phyloP scores from a whole-genome alignment of 495 filamentous ascomycete species.

The Parachaetomium inaequale region DNA sequence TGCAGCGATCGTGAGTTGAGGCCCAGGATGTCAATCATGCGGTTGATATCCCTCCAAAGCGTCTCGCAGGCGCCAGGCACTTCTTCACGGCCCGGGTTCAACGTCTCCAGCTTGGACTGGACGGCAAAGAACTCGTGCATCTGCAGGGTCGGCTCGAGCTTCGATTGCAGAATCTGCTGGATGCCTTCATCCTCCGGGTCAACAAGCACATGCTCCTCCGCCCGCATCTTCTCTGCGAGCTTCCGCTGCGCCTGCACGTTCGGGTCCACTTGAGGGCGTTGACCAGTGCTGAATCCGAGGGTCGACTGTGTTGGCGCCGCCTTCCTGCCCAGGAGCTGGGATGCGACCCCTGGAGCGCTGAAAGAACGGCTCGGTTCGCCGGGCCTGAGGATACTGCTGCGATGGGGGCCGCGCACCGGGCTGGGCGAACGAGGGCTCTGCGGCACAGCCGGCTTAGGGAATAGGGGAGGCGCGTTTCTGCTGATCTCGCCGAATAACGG shows the following conservation, averaged over 20 bases:
- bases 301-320: conserved; percentile 21
- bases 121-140: conserved; percentile 56
- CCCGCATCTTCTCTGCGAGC: conserved; percentile 44
- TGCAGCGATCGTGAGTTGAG: conserved; percentile 76
- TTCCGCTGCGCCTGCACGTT: conserved; percentile 41
- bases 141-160: conserved; percentile 47
- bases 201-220: conserved; percentile 47
- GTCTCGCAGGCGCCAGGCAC: conserved; percentile 54
- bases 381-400: conserved; percentile 45
- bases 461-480: conserved; percentile 47
- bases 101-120: conserved; percentile 26
- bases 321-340: conserved; percentile 41
- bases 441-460: conserved; percentile 57
- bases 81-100: conserved; percentile 51
- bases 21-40: conserved; percentile 90
- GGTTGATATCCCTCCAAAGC: conserved; percentile 89
- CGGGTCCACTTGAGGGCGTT: conserved; percentile 30
- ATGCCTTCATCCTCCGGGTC: conserved; percentile 57
- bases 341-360: conserved; percentile 54
- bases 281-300: conserved; percentile 21
- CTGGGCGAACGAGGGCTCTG: conserved; percentile 74
- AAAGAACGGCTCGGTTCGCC: conserved; percentile 51
- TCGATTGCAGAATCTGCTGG: conserved; percentile 46
- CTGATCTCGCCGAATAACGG: conserved; percentile 65
- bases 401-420: conserved; percentile 57